Evolutionary conservation across 495 filamentous ascomycete genomes (phyloP).

Genomic region (Neurospora africana): DNA sequence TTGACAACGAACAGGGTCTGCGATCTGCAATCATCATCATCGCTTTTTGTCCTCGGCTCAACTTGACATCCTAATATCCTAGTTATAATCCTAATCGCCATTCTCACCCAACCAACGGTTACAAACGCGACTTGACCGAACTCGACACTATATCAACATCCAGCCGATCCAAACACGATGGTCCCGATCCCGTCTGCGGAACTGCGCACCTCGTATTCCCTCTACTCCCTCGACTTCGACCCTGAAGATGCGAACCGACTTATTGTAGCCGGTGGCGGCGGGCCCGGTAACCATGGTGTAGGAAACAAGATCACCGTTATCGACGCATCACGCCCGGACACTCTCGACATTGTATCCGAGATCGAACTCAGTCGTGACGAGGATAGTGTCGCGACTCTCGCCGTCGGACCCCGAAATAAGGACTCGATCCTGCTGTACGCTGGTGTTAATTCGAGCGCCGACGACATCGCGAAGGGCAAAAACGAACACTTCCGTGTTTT

Average conservation of each 20-base stretch:
- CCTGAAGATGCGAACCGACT: conserved; percentile 62
- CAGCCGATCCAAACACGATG: conserved; percentile 9
- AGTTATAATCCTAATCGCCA: neutral
- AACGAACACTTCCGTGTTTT: conserved; percentile 89
- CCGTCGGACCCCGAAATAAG: conserved; percentile 46
- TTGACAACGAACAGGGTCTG: neutral
- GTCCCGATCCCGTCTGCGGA: conserved; percentile 18
- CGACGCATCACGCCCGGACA: conserved; percentile 48
- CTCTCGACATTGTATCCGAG: conserved; percentile 57
- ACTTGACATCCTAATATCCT: neutral
- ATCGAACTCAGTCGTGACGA: conserved; percentile 77
- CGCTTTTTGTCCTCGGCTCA: neutral
- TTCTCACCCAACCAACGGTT: neutral
- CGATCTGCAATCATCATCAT: neutral
- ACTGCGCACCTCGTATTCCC: conserved; percentile 59
- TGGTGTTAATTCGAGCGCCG: conserved; percentile 76
- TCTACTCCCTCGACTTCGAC: conserved; percentile 84
- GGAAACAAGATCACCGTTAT: conserved; percentile 80
- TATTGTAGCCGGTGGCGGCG: conserved; percentile 85
- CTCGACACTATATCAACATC: neutral
- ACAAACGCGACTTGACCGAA: neutral
- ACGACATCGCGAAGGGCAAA: conserved; percentile 58
- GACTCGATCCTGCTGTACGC: conserved; percentile 55
- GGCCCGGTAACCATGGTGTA: conserved; percentile 74
- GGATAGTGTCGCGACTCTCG: conserved; percentile 82